Percentiles rank a stretch among this genome's conserved stretches.
Evolutionary conservation across 305 asterid genomes (phyloP).

Genomic region (Nicotiana rustica): DNA sequence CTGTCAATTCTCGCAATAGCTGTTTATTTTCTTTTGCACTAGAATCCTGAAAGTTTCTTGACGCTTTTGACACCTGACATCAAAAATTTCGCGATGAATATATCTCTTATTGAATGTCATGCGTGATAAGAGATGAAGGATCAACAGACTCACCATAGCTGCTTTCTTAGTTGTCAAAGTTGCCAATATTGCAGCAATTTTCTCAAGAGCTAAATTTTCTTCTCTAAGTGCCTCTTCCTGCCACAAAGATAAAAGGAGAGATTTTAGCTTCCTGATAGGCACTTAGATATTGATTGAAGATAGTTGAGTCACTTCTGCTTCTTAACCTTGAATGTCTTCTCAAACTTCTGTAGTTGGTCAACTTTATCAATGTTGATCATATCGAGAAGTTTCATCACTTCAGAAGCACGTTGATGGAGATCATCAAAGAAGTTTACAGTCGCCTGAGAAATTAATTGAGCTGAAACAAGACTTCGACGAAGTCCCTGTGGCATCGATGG

Average conservation of each 20-base stretch:
- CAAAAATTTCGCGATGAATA: conserved; percentile 30
- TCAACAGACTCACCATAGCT: conserved; percentile 53
- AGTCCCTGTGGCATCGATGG: conserved; percentile 53
- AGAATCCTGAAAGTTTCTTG: conserved; percentile 65
- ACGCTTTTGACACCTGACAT: conserved; percentile 69
- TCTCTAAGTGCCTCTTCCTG: conserved; percentile 84
- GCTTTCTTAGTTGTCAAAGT: conserved; percentile 64
- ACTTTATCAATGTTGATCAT: conserved; percentile 58
- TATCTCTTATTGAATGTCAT: neutral
- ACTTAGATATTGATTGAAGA: conserved; percentile 18
- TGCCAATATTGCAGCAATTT: conserved; percentile 69
- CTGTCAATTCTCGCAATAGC: conserved; percentile 56
- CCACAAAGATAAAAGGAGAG: conserved; percentile 29
- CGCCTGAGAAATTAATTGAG: conserved; percentile 71
- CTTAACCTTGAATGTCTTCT: conserved; percentile 69
- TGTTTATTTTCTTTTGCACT: conserved; percentile 60
- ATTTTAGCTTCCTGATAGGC: conserved; percentile 18
- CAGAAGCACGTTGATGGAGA: conserved; percentile 61
- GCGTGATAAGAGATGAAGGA: conserved; percentile 19
- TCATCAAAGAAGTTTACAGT: conserved; percentile 67
- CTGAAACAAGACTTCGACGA: conserved; percentile 60
- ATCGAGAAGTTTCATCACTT: conserved; percentile 64
- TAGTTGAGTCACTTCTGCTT: neutral
- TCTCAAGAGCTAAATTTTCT: conserved; percentile 66
- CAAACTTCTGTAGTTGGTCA: conserved; percentile 60